These are phyloP conservation scores for Alternaria sp. DNA, from an alignment of 2,329 filamentous ascomycete species.

Conservation along the genomic window DNA sequence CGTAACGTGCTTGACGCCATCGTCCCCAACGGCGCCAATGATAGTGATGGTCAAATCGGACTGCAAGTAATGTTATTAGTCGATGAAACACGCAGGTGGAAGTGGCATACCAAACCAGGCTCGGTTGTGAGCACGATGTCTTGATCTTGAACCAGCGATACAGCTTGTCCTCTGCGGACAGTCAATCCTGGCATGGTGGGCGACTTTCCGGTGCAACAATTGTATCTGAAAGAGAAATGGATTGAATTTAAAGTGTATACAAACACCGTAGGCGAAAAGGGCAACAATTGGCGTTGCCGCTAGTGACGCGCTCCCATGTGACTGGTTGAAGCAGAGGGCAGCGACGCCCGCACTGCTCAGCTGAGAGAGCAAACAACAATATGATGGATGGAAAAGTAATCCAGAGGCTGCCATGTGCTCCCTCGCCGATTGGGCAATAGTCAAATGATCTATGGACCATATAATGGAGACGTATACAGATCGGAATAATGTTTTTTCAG, in stretches of 20 bases:
- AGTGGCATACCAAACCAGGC: background rate
- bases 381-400: background rate
- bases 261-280: conserved; percentile 3
- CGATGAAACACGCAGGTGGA: background rate
- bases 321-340: background rate
- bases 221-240: background rate
- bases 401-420: background rate
- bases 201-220: background rate
- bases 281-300: conserved; percentile 17
- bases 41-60: conserved; percentile 21
- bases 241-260: background rate
- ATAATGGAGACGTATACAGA: background rate
- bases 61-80: background rate
- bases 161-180: conserved; percentile 1
- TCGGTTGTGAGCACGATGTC: conserved; percentile 18
- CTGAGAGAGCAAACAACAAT: background rate
- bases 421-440: no score
- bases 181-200: conserved; percentile 10
- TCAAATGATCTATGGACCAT: background rate
- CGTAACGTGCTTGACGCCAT: conserved; percentile 20
- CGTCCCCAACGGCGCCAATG: conserved; percentile 10
- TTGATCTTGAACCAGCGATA: conserved; percentile 16
- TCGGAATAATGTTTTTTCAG: background rate
- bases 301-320: conserved; percentile 1
- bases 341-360: background rate